A percentile compares a stretch with the other conserved stretches of the same genome.
Conservation (phyloP, 495 filamentous ascomycete species). For the Aspergillus nanangensis region DNA sequence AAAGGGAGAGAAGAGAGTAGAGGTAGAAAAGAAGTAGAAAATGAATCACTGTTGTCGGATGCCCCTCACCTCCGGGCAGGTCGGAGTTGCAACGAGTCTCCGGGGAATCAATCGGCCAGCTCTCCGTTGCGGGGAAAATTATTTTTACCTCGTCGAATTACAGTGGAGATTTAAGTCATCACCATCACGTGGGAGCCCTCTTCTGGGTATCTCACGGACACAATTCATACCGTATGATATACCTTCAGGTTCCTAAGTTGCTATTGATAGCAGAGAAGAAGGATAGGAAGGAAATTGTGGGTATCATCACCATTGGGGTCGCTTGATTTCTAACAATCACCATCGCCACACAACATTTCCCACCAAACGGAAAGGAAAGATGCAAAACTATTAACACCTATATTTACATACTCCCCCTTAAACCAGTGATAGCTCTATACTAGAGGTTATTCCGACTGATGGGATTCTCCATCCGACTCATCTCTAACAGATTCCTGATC, state of each 20-base stretch:
- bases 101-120: conserved; percentile 11
- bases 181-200: conserved; percentile 2
- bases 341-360: too few relatives aligned
- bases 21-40: background rate
- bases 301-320: too few relatives aligned
- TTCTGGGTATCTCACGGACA: too few relatives aligned
- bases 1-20: background rate
- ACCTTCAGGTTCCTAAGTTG: too few relatives aligned
- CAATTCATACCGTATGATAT: too few relatives aligned
- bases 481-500: conserved; percentile 20
- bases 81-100: conserved; percentile 28
- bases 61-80: conserved; percentile 31
- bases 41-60: conserved; percentile 4
- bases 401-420: too few relatives aligned
- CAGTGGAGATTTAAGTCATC: background rate
- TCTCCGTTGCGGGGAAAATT: conserved; percentile 21
- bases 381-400: too few relatives aligned
- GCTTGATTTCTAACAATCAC: too few relatives aligned
- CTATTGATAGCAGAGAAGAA: too few relatives aligned
- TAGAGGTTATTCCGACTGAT: background rate
- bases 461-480: background rate
- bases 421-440: background rate
- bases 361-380: too few relatives aligned
- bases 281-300: too few relatives aligned
- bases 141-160: conserved; percentile 2